phyloP scores from a whole-genome alignment of 2,329 filamentous ascomycete genomes.

The Aspergillus sp. region DNA sequence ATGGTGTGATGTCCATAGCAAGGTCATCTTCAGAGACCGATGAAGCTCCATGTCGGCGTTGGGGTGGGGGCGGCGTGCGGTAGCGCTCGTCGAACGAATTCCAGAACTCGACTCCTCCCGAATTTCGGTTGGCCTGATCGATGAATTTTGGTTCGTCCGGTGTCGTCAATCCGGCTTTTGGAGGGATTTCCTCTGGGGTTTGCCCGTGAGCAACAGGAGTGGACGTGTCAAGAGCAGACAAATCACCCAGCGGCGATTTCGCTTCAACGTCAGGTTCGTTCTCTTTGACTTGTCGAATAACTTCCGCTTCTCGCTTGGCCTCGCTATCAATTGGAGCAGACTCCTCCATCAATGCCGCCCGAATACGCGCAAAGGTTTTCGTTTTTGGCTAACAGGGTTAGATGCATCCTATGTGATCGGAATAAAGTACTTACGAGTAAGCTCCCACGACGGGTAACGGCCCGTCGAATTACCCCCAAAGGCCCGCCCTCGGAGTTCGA shows the following conservation, averaged over 20 bases:
- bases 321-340: conserved; percentile 84
- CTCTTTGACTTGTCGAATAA: conserved; percentile 91
- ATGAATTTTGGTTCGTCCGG: conserved; percentile 71
- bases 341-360: conserved; percentile 86
- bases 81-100: conserved; percentile 71
- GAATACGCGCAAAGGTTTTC: conserved; percentile 90
- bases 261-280: conserved; percentile 67
- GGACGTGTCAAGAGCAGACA: conserved; percentile 55
- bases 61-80: conserved; percentile 65
- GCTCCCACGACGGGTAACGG: conserved; percentile 84
- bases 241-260: conserved; percentile 42
- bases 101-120: conserved; percentile 75
- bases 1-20: conserved; percentile 44
- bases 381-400: conserved; percentile 73
- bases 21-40: conserved; percentile 47
- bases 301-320: conserved; percentile 86
- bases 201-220: conserved; percentile 18
- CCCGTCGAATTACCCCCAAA: conserved; percentile 75
- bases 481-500: conserved; percentile 56
- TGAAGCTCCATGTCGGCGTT: conserved; percentile 58
- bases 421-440: conserved; percentile 65
- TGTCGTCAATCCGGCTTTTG: conserved; percentile 39
- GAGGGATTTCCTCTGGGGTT: conserved; percentile 18
- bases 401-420: not conserved
- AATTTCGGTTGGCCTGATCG: conserved; percentile 70